Conservation (phyloP, 73 alveolate genomes). For the Uronychia binucleata region DNA sequence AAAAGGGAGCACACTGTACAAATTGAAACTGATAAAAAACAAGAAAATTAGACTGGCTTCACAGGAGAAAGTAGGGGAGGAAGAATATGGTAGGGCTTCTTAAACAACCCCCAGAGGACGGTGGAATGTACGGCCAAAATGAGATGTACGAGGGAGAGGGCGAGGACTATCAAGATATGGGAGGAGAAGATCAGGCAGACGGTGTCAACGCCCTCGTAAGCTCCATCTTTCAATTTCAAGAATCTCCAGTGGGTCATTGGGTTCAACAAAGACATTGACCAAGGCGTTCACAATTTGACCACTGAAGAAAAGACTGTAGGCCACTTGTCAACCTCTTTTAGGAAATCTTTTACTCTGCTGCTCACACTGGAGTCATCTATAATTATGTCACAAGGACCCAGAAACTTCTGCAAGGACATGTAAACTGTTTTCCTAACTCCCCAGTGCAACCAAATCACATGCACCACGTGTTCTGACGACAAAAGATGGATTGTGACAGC, state of each 20-base stretch:
- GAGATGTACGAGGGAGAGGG: neutral
- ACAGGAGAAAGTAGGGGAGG: too few relatives aligned
- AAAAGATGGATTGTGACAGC: constrained; percentile 97
- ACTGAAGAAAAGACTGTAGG: constrained; percentile 74
- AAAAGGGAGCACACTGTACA: too few relatives aligned
- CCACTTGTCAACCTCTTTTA: constrained; percentile 29
- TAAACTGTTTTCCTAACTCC: neutral
- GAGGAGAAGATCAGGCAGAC: constrained; percentile 52
- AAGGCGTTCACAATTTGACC: constrained; percentile 96
- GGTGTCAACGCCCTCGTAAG: constrained; percentile 59
- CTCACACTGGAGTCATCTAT: constrained; percentile 99
- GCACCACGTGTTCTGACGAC: constrained; percentile 91
- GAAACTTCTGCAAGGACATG: constrained; percentile 95
- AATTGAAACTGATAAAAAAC: too few relatives aligned
- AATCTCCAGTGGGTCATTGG: constrained; percentile 94
- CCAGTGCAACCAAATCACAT: constrained; percentile 82
- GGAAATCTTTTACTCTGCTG: constrained; percentile 97
- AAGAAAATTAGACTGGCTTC: too few relatives aligned
- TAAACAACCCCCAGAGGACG: neutral
- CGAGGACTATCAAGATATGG: constrained; percentile 36
- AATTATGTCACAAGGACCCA: constrained; percentile 90
- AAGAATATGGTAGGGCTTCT: neutral
- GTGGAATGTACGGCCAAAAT: neutral
- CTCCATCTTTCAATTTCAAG: constrained; percentile 19
- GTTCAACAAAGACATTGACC: constrained; percentile 86